Evolutionary conservation across 2,329 filamentous ascomycete species (phyloP).

Genomic region (Colletotrichum sp.): DNA sequence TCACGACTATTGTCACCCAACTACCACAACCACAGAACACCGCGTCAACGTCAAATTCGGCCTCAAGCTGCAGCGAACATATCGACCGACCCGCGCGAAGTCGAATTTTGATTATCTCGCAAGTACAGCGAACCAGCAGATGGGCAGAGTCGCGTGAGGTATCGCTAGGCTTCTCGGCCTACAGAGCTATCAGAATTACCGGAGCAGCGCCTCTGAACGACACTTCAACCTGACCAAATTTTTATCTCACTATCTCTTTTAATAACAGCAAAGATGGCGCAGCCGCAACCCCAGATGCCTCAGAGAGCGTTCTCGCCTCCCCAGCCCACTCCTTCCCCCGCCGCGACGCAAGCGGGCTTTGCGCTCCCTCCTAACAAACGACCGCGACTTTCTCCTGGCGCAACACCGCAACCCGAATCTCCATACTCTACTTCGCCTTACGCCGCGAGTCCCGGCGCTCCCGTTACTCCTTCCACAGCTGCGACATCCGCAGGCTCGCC

Average conservation of each 20-base stretch:
- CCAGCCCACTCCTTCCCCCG: constrained; percentile 66
- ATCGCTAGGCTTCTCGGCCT: constrained; percentile 57
- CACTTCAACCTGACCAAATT: constrained; percentile 7
- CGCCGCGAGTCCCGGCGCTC: constrained; percentile 48
- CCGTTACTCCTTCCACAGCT: constrained; percentile 42
- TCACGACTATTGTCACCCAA: not conserved
- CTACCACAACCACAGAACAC: not conserved
- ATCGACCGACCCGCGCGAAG: not conserved
- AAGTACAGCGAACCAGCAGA: constrained; percentile 33
- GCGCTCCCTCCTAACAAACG: constrained; percentile 74
- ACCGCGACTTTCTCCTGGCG: constrained; percentile 72
- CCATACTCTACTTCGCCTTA: constrained; percentile 62
- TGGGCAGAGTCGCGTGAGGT: constrained; percentile 49
- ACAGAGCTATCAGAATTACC: constrained; percentile 31
- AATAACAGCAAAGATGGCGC: constrained; percentile 53
- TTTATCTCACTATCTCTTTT: not conserved
- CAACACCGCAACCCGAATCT: constrained; percentile 70
- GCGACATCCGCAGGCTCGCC: constrained; percentile 41
- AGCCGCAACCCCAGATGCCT: constrained; percentile 59
- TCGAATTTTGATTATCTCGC: not conserved
- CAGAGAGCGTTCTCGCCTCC: constrained; percentile 67
- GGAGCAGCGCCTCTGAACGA: constrained; percentile 3
- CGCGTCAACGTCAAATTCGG: not conserved
- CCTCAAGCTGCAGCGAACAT: not conserved
- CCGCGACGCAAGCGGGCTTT: constrained; percentile 57